Evolutionary conservation across 495 filamentous ascomycete genomes (phyloP).

Genomic region (Terfezia boudieri): DNA sequence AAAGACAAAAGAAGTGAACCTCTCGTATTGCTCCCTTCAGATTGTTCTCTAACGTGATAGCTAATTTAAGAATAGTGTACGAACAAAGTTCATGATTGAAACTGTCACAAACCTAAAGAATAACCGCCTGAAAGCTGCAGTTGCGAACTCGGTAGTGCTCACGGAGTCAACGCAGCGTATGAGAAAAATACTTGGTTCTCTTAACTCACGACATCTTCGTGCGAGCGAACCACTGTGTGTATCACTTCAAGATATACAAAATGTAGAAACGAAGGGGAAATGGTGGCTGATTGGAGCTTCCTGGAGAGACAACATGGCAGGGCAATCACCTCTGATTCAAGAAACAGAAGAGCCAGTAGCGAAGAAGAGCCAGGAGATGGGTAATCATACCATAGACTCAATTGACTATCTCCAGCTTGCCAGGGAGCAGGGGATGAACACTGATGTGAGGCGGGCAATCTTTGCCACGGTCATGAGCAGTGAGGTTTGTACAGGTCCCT

Average conservation of each 20-base stretch:
- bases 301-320: conserved; percentile 35
- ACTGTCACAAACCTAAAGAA: conserved; percentile 86
- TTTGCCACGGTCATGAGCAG: conserved; percentile 83
- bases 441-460: conserved; percentile 73
- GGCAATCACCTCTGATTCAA: conserved; percentile 7
- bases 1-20: conserved; percentile 38
- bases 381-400: conserved; percentile 31
- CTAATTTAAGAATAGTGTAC: conserved; percentile 31
- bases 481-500: conserved; percentile 7
- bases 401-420: conserved; percentile 53
- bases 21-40: conserved; percentile 15
- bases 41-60: not conserved
- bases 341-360: conserved; percentile 16
- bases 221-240: conserved; percentile 64
- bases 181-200: conserved; percentile 55
- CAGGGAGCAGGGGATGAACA: conserved; percentile 77
- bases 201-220: conserved; percentile 45
- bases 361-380: conserved; percentile 6
- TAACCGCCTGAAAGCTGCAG: conserved; percentile 61
- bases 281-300: conserved; percentile 97
- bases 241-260: conserved; percentile 53
- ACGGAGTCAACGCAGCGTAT: conserved; percentile 64
- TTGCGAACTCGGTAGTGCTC: conserved; percentile 35
- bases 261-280: conserved; percentile 71
- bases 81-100: conserved; percentile 96